Evolutionary conservation across 2,329 filamentous ascomycete species (phyloP).

Genomic region (Talaromyces sp.): DNA sequence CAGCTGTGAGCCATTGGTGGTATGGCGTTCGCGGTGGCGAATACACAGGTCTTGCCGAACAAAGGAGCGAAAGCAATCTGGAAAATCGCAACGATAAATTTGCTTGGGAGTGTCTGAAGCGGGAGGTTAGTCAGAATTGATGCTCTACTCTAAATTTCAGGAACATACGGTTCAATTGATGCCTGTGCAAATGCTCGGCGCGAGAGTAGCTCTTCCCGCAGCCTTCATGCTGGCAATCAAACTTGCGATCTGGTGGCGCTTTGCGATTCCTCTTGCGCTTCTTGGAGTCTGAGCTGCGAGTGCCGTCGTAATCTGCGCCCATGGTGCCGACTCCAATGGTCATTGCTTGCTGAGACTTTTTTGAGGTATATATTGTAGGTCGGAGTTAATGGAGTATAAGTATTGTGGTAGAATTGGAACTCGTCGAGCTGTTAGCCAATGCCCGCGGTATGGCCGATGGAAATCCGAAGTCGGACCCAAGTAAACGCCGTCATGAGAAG

Average conservation of each 20-base stretch:
- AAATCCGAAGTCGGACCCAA: constrained; percentile 4
- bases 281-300: constrained; percentile 22
- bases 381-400: neutral
- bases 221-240: constrained; percentile 75
- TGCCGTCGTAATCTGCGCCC: constrained; percentile 13
- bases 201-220: constrained; percentile 96
- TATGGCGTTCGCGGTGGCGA: constrained; percentile 74
- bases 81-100: constrained; percentile 89
- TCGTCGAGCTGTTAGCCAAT: constrained; percentile 3
- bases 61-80: constrained; percentile 83
- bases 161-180: constrained; percentile 81
- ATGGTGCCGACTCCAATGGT: constrained; percentile 18
- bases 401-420: neutral
- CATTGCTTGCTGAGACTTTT: constrained; percentile 10
- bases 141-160: neutral
- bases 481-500: constrained; percentile 7
- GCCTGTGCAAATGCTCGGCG: constrained; percentile 92
- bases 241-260: constrained; percentile 47
- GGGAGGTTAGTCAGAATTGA: constrained; percentile 5
- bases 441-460: constrained; percentile 6
- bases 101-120: constrained; percentile 78
- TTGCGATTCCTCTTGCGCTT: constrained; percentile 42
- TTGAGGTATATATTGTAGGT: neutral
- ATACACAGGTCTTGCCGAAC: constrained; percentile 90
- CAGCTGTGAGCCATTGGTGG: constrained; percentile 52